Evolutionary conservation across 2,329 filamentous ascomycete species (phyloP).

Genomic region (Arachnomyces sp.): DNA sequence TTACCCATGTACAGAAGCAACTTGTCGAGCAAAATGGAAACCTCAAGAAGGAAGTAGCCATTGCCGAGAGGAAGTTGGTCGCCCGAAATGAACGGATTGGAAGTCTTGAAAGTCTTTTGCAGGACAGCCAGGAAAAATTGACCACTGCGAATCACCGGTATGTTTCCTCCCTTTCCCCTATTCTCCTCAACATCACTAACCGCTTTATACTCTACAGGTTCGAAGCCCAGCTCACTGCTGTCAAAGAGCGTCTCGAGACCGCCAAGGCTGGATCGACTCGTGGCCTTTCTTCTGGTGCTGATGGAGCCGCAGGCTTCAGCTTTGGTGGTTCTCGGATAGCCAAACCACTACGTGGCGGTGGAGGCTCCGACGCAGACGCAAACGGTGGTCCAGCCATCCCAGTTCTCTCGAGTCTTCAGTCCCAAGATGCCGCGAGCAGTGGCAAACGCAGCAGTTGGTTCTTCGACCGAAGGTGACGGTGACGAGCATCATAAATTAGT

Average conservation of each 20-base stretch:
- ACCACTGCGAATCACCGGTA: constrained; percentile 96
- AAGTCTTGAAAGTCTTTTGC: constrained; percentile 80
- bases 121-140: constrained; percentile 97
- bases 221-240: constrained; percentile 89
- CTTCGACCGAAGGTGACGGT: constrained; percentile 35
- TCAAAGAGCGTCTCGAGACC: constrained; percentile 94
- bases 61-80: constrained; percentile 93
- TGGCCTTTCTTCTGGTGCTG: constrained; percentile 61
- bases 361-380: constrained; percentile 22
- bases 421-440: constrained; percentile 56
- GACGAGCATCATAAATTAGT: neutral
- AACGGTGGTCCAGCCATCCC: constrained; percentile 28
- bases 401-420: constrained; percentile 46
- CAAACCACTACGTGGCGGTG: constrained; percentile 52
- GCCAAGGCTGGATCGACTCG: constrained; percentile 88
- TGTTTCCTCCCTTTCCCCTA: constrained; percentile 27
- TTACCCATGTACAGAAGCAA: constrained; percentile 94
- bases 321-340: constrained; percentile 56
- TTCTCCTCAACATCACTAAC: constrained; percentile 8
- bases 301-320: constrained; percentile 62
- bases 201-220: constrained; percentile 53
- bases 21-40: constrained; percentile 95
- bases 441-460: constrained; percentile 56
- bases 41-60: constrained; percentile 98
- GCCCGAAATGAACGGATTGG: constrained; percentile 95